Evolutionary conservation across 257 asterid genomes (phyloP).

Genomic region (Solanum verrucosum): DNA sequence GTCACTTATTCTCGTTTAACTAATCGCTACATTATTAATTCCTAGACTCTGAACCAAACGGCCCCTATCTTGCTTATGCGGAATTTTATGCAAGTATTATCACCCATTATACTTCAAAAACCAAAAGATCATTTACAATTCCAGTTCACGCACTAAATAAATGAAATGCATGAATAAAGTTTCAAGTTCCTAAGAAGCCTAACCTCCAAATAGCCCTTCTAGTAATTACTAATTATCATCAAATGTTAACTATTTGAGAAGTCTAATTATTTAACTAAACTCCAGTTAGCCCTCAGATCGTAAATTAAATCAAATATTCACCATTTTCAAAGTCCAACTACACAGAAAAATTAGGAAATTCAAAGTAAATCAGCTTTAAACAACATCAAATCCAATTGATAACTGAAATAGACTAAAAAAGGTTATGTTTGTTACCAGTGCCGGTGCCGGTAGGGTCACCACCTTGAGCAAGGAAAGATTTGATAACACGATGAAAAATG

Average conservation of each 20-base stretch:
- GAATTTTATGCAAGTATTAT: background rate
- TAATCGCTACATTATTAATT: background rate
- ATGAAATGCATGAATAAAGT: background rate
- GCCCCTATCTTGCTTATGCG: background rate
- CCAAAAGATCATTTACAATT: background rate
- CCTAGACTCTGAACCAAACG: background rate
- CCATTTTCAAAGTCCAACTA: background rate
- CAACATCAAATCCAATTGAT: background rate
- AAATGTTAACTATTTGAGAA: background rate
- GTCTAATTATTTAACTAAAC: background rate
- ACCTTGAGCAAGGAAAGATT: constrained; percentile 72
- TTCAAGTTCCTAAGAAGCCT: background rate
- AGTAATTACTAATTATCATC: background rate
- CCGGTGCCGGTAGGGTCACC: constrained; percentile 90
- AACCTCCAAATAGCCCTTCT: background rate
- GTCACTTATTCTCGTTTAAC: background rate
- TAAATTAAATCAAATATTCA: background rate
- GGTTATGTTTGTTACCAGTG: constrained; percentile 32
- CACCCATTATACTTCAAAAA: background rate
- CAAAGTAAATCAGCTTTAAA: background rate
- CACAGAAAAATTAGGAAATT: background rate
- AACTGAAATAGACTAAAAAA: background rate
- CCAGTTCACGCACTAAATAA: background rate
- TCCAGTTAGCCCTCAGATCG: background rate
- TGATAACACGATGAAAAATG: constrained; percentile 79